Percentiles rank a stretch among this genome's conserved stretches.
Conservation (phyloP, 352 stramenopile genomes). For the Phytophthora pluvialis region DNA sequence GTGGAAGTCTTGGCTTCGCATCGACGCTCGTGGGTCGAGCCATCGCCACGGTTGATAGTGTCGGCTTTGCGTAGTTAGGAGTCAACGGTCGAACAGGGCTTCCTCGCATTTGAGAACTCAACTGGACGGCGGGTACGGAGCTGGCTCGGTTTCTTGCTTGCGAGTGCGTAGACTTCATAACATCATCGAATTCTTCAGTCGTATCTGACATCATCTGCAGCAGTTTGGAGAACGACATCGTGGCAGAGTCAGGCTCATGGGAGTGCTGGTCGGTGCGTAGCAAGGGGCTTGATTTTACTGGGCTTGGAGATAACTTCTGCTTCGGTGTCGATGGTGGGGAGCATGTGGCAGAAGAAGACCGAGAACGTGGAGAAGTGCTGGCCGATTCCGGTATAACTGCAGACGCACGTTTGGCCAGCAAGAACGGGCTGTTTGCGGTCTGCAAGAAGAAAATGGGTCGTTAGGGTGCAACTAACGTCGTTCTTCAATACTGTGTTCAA, state of each 20-base stretch:
- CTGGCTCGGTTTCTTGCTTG: constrained; percentile 18
- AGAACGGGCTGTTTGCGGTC: constrained; percentile 25
- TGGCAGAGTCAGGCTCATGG: constrained; percentile 22
- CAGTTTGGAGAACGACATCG: constrained; percentile 44
- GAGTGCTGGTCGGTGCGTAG: not conserved
- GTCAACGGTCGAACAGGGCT: not conserved
- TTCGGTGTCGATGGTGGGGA: constrained; percentile 20
- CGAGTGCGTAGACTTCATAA: constrained; percentile 7
- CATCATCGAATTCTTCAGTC: constrained; percentile 5
- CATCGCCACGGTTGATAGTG: constrained; percentile 13
- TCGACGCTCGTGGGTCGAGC: constrained; percentile 29
- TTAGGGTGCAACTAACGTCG: too few species aligned
- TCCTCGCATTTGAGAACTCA: not conserved
- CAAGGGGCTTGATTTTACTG: not conserved
- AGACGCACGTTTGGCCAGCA: constrained; percentile 16
- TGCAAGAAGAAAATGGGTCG: not conserved
- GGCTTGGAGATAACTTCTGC: constrained; percentile 3
- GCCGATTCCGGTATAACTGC: not conserved
- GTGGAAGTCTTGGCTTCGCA: constrained; percentile 11
- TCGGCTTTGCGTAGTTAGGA: constrained; percentile 34
- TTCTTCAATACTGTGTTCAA: not conserved
- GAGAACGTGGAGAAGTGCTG: constrained; percentile 8
- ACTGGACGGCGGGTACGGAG: constrained; percentile 1
- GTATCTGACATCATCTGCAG: constrained; percentile 39
- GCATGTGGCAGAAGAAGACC: constrained; percentile 7